A percentile compares a stretch with the other conserved stretches of the same genome.
Evolutionary conservation across 2,329 filamentous ascomycete genomes (phyloP).

Genomic region (Ceratocystis harringtonii): DNA sequence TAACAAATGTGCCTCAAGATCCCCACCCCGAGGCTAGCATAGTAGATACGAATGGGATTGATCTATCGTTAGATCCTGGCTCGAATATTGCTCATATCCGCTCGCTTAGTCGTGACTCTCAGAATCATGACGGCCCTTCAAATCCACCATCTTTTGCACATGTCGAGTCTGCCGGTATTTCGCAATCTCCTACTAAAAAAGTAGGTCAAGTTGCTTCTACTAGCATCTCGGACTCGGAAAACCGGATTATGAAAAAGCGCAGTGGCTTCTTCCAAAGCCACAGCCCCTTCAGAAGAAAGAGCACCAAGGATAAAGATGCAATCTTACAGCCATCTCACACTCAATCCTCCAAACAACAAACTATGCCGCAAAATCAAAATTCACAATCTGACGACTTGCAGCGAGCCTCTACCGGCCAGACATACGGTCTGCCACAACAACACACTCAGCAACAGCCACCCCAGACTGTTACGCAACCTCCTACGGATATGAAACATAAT

Average conservation of each 20-base stretch:
- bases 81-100: constrained; percentile 44
- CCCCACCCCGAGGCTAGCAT: constrained; percentile 91
- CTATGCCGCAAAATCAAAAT: neutral
- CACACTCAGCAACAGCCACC: neutral
- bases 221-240: constrained; percentile 50
- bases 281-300: constrained; percentile 85
- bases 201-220: constrained; percentile 29
- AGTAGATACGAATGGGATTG: constrained; percentile 87
- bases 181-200: constrained; percentile 59
- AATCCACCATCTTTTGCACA: constrained; percentile 81
- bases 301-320: constrained; percentile 48
- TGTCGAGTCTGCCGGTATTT: constrained; percentile 60
- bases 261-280: constrained; percentile 89
- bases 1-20: constrained; percentile 56
- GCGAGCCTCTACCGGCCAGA: constrained; percentile 4
- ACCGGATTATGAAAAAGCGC: constrained; percentile 51
- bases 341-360: neutral
- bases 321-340: constrained; percentile 12
- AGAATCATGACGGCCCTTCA: constrained; percentile 71
- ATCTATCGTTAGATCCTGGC: constrained; percentile 39
- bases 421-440: neutral
- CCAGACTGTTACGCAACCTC: neutral
- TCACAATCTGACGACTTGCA: constrained; percentile 7
- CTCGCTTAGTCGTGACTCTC: constrained; percentile 68
- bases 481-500: constrained; percentile 23